These are phyloP conservation scores for Cudoniella acicularis DNA, from an alignment of 495 filamentous ascomycete species.

Conservation along the genomic window DNA sequence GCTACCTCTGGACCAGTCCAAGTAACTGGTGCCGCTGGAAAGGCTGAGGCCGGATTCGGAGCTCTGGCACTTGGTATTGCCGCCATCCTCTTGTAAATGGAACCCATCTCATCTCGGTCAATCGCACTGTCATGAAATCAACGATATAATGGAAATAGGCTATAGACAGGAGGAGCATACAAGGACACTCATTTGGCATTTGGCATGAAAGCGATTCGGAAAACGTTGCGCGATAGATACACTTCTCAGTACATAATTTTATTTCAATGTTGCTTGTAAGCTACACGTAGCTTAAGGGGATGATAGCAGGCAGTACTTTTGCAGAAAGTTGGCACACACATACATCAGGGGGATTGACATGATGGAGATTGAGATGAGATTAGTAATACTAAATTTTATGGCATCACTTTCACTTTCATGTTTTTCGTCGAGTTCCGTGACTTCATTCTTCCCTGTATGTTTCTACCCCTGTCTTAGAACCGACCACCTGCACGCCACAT, in stretches of 20 bases:
- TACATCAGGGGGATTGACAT: too few relatives aligned
- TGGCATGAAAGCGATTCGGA: neutral
- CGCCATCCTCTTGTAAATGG: conserved; percentile 55
- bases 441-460: too few relatives aligned
- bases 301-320: too few relatives aligned
- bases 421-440: too few relatives aligned
- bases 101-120: neutral
- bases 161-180: neutral
- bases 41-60: conserved; percentile 46
- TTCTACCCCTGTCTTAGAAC: too few relatives aligned
- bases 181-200: conserved; percentile 5
- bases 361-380: too few relatives aligned
- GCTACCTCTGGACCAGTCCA: conserved; percentile 18
- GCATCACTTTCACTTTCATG: too few relatives aligned
- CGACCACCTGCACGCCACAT: too few relatives aligned
- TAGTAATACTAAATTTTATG: too few relatives aligned
- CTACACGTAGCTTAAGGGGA: neutral
- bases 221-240: neutral
- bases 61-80: conserved; percentile 56
- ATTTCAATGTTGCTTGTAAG: neutral
- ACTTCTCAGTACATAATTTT: neutral
- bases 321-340: too few relatives aligned
- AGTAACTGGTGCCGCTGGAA: conserved; percentile 35
- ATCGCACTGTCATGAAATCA: neutral
- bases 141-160: neutral